A percentile compares a stretch with the other conserved stretches of the same genome.
These are phyloP conservation scores for Lactarius deliciosus DNA, from an alignment of 768 basidiomycete genomes.

Conservation along the genomic window DNA sequence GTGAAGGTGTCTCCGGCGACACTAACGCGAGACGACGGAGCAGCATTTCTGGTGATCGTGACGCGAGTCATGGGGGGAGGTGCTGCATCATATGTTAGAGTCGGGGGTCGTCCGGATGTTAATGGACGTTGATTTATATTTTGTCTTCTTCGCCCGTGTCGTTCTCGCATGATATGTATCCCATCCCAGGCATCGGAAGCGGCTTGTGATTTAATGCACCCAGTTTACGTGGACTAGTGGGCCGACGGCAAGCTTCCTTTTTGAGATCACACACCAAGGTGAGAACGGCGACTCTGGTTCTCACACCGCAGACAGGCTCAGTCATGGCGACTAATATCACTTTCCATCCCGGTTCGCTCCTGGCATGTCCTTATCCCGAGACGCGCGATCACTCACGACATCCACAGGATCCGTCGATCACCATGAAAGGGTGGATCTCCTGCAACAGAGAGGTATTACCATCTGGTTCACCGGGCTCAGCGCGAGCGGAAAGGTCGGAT, in stretches of 20 bases:
- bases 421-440: constrained; percentile 17
- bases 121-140: constrained; percentile 21
- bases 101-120: constrained; percentile 6
- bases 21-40: constrained; percentile 40
- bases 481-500: constrained; percentile 84
- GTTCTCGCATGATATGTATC: constrained; percentile 18
- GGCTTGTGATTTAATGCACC: constrained; percentile 3
- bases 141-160: not conserved
- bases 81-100: constrained; percentile 29
- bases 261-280: not conserved
- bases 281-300: not conserved
- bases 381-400: constrained; percentile 12
- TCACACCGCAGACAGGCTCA: not conserved
- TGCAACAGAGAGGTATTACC: constrained; percentile 18
- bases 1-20: constrained; percentile 69
- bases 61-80: constrained; percentile 16
- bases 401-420: constrained; percentile 20
- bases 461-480: constrained; percentile 93
- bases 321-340: constrained; percentile 48
- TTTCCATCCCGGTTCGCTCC: constrained; percentile 22
- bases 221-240: not conserved
- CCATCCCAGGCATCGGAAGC: not conserved
- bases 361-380: not conserved
- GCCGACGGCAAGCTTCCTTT: constrained; percentile 3
- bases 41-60: constrained; percentile 28